phyloP scores from a whole-genome alignment of 768 basidiomycete genomes.

The Rhizopogon salebrosus region DNA sequence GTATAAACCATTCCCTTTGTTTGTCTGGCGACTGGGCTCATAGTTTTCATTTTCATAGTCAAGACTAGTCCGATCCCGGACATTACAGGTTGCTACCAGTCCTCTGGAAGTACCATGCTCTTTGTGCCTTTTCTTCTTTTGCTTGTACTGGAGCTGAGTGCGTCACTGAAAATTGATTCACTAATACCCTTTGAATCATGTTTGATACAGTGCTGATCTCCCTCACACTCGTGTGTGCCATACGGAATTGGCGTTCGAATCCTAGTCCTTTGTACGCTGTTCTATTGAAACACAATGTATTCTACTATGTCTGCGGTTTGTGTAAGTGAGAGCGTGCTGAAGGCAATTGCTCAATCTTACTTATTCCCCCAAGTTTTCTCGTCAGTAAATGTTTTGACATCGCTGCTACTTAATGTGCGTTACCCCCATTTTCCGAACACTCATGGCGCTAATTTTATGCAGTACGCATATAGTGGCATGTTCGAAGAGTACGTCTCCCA shows the following conservation, averaged over 20 bases:
- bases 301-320: conserved; percentile 5
- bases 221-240: conserved; percentile 1
- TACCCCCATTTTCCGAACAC: neutral
- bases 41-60: neutral
- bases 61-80: neutral
- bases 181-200: neutral
- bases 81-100: neutral
- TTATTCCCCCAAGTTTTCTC: neutral
- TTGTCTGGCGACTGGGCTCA: neutral
- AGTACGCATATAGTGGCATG: conserved; percentile 6
- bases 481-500: conserved; percentile 1
- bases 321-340: neutral
- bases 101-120: neutral
- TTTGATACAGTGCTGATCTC: neutral
- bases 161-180: neutral
- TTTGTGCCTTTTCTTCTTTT: conserved; percentile 1
- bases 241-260: neutral
- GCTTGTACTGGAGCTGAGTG: conserved; percentile 3
- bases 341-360: neutral
- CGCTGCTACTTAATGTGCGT: conserved; percentile 1
- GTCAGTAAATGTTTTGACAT: neutral
- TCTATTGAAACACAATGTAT: conserved; percentile 3
- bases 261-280: neutral
- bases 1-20: neutral
- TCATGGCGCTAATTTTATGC: neutral